These are phyloP conservation scores for Solanum chiquidenum DNA, from an alignment of 257 asterid species.

Conservation along the genomic window DNA sequence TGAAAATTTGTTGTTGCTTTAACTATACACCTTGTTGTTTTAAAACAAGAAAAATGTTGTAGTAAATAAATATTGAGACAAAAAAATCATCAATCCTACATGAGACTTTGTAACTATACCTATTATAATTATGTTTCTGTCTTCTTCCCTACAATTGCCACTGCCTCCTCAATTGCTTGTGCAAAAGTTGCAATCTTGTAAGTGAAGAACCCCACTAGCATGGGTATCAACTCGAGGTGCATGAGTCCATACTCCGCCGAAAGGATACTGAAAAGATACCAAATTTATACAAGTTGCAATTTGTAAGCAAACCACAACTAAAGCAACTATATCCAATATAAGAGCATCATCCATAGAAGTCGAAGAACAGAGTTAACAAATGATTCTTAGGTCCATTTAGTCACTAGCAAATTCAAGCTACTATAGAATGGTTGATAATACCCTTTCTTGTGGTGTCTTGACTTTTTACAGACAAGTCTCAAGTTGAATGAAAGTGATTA, in stretches of 20 bases:
- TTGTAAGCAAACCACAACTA: background rate
- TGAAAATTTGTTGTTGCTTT: background rate
- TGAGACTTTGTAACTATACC: background rate
- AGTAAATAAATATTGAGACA: background rate
- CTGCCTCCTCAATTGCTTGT: constrained; percentile 60
- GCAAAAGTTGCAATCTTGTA: constrained; percentile 82
- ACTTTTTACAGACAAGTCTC: background rate
- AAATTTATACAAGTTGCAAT: background rate
- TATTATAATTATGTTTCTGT: constrained; percentile 16
- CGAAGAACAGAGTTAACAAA: background rate
- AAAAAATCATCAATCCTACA: background rate
- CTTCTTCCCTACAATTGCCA: constrained; percentile 24
- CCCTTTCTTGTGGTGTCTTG: background rate
- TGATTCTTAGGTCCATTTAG: background rate
- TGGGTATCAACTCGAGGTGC: constrained; percentile 76
- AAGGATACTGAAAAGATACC: constrained; percentile 38
- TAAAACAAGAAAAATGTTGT: background rate
- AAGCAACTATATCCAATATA: background rate
- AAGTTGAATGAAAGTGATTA: background rate
- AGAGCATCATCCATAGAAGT: background rate
- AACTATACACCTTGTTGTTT: background rate
- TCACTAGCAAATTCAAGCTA: background rate
- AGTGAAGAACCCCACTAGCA: constrained; percentile 88
- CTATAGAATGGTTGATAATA: background rate
- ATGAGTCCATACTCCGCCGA: constrained; percentile 77